Evolutionary conservation across 1,284 basidiomycete species (phyloP).

Genomic region (Leccinum cinnamomeum): DNA sequence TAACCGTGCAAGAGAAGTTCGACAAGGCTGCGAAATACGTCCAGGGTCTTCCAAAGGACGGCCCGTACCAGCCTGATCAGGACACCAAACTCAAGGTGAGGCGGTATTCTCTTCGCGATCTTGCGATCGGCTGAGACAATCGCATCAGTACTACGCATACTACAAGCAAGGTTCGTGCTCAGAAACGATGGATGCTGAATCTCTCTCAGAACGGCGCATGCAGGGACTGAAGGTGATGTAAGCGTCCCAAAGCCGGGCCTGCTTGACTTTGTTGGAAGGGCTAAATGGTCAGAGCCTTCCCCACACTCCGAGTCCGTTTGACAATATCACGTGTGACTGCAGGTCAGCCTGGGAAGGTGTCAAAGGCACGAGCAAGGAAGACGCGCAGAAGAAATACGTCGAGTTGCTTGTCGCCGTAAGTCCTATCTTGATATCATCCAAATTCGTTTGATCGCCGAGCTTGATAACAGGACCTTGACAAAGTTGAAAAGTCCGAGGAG

Average conservation of each 20-base stretch:
- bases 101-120: constrained; percentile 15
- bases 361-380: constrained; percentile 71
- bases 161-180: constrained; percentile 79
- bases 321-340: background rate
- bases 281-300: constrained; percentile 66
- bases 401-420: constrained; percentile 68
- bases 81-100: constrained; percentile 80
- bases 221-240: constrained; percentile 77
- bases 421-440: constrained; percentile 9
- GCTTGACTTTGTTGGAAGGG: constrained; percentile 79
- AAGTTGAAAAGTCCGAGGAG: constrained; percentile 48
- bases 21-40: constrained; percentile 78
- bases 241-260: constrained; percentile 65
- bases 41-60: constrained; percentile 68
- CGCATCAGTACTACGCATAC: constrained; percentile 83
- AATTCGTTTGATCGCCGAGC: constrained; percentile 1
- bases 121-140: constrained; percentile 11
- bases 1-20: constrained; percentile 67
- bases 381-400: constrained; percentile 73
- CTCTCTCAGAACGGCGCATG: constrained; percentile 1
- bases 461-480: constrained; percentile 42
- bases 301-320: background rate
- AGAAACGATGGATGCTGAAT: background rate
- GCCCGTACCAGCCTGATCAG: constrained; percentile 73
- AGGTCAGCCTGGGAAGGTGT: constrained; percentile 86